phyloP scores from a whole-genome alignment of 2,329 filamentous ascomycete species.

The Aspergillus sp. region DNA sequence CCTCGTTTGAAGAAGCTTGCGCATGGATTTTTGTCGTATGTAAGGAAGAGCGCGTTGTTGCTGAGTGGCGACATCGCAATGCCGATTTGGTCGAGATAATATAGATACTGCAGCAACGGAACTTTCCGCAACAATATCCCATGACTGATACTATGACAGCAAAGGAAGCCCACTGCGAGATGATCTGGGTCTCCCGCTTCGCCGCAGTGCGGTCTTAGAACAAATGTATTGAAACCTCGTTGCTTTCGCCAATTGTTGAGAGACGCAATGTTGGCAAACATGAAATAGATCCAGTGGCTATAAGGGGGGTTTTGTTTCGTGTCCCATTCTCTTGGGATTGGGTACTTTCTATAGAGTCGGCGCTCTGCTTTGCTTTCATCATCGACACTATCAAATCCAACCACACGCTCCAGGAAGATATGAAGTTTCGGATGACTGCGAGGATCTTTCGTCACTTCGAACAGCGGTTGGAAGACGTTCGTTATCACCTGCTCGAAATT shows the following conservation, averaged over 20 bases:
- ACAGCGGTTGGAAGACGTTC: constrained; percentile 90
- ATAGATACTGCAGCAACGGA: constrained; percentile 90
- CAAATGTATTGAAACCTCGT: constrained; percentile 92
- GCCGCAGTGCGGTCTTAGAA: constrained; percentile 88
- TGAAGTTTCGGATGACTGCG: constrained; percentile 86
- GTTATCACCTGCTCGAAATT: constrained; percentile 85
- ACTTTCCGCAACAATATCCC: constrained; percentile 90
- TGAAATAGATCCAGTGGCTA: constrained; percentile 98
- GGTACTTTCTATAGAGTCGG: constrained; percentile 92
- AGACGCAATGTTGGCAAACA: constrained; percentile 90
- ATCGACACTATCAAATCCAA: constrained; percentile 96
- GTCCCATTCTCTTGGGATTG: constrained; percentile 80
- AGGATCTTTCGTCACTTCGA: constrained; percentile 88
- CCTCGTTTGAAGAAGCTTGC: constrained; percentile 92
- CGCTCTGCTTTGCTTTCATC: constrained; percentile 97
- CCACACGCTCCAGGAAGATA: constrained; percentile 87
- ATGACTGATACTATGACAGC: constrained; percentile 95
- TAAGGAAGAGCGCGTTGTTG: constrained; percentile 94
- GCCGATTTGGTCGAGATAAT: constrained; percentile 96
- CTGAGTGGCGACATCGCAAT: constrained; percentile 99
- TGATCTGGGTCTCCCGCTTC: constrained; percentile 97
- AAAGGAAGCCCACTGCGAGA: constrained; percentile 82
- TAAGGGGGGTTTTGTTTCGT: constrained; percentile 96
- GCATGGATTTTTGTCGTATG: constrained; percentile 96
- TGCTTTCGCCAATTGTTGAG: constrained; percentile 88